Evolutionary conservation across 78 protist species (phyloP), one percentile per base, ranked within the genome.

Genomic region (Planoprotostelium fungivorum): DNA sequence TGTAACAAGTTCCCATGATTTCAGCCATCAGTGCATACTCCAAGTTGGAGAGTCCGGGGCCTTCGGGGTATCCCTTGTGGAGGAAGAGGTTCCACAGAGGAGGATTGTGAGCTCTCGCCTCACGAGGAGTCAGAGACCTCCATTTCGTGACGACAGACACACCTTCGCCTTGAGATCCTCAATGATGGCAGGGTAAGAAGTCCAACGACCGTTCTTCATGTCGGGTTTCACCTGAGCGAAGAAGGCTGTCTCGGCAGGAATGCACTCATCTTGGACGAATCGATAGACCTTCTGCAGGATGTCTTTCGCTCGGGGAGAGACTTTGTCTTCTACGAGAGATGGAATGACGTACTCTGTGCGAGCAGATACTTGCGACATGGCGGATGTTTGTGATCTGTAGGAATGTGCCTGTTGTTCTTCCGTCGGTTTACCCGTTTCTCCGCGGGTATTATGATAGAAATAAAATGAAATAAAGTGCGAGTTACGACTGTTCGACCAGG

Each of bases 1-100:
- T 16, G 5, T 5, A 1, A 25, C 1, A 1, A 1, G 89, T 35
- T 10, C 97, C 97, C 95, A 89, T 94, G 63, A 88, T 5, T 88
- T 95, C 98, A 5, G 91, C 87, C 39, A 96, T 84, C 34, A 73
- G 89, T 0, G 97, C 97, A 34, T 96, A 96, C 88, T 96, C 97
- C 5, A 83, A 34, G 5, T 89, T 63, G 38, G 93, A 29, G 86
- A 96, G 89, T 29, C 96, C 96, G 63, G 37, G 83, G 39, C 38
- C 93, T 9, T n/a, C 35, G n/a, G 0, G 0, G 23, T 31, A 9
- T 29, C 0, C 86, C 29, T 34, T 29, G n/a, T 31, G 37, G 35
- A 34, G 83, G 34, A 37, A 83, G 35, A 73, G 0, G 0, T 31
- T 36, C 0, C 84, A n/a, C 0, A 16, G 38, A 1, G 37, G 35